Conservation (phyloP, 2,329 filamentous ascomycete genomes). For the Daldinia sp. region DNA sequence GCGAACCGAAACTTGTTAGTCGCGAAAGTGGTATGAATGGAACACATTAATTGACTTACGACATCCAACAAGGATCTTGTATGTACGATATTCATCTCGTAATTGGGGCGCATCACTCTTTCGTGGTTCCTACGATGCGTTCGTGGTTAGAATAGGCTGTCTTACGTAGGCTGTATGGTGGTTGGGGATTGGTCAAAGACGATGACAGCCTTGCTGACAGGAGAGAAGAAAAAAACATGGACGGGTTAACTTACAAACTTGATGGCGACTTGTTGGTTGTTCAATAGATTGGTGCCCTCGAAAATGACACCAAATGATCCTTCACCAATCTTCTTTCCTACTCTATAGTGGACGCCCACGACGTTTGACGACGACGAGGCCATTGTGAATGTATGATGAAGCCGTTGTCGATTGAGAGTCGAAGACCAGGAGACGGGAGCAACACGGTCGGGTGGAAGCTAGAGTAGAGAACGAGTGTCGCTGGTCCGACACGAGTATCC, state of each 20-base stretch:
- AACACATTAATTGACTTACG: slow-evolving; percentile 71
- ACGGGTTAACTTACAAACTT: slow-evolving; percentile 84
- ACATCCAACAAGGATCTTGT: slow-evolving; percentile 99
- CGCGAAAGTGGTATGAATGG: slow-evolving; percentile 26
- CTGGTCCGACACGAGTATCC: slow-evolving; percentile 48
- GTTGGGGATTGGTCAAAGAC: slow-evolving; percentile 4
- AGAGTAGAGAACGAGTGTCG: slow-evolving; percentile 25
- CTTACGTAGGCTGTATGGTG: too few relatives aligned
- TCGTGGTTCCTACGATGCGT: slow-evolving; percentile 81
- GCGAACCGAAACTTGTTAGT: slow-evolving; percentile 45
- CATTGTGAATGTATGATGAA: slow-evolving; percentile 64
- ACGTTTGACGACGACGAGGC: slow-evolving; percentile 94
- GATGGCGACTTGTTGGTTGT: slow-evolving; percentile 99
- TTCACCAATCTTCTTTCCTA: slow-evolving; percentile 99
- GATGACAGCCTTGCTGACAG: neutral
- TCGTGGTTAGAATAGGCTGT: slow-evolving; percentile 28
- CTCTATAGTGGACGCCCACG: slow-evolving; percentile 97
- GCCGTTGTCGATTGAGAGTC: slow-evolving; percentile 17
- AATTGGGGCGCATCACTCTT: slow-evolving; percentile 99
- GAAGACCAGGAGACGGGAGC: slow-evolving; percentile 19
- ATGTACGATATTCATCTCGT: slow-evolving; percentile 98
- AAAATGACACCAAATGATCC: slow-evolving; percentile 99
- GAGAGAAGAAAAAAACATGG: slow-evolving; percentile 21
- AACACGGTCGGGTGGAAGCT: slow-evolving; percentile 34
- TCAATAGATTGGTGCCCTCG: slow-evolving; percentile 97